A percentile compares a stretch with the other conserved stretches of the same genome.
Evolutionary conservation across 768 basidiomycete species (phyloP).

Genomic region (Lactarius hengduanensis): DNA sequence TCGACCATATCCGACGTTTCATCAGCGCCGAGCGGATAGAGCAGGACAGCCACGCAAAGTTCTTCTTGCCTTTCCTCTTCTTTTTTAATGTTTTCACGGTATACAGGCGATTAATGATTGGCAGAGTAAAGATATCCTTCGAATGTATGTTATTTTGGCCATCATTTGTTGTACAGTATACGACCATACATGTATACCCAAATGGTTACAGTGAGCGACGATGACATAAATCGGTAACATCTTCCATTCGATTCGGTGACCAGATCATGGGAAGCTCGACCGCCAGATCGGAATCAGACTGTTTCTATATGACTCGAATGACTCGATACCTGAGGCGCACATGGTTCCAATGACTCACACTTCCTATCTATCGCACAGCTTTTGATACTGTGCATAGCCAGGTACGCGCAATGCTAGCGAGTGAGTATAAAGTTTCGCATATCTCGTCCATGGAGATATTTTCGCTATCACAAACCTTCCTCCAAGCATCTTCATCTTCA

Average conservation of each 20-base stretch:
- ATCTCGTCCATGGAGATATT: not conserved
- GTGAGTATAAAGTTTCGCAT: slow-evolving; percentile 1
- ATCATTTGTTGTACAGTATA: not conserved
- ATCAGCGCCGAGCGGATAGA: not conserved
- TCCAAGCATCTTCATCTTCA: not conserved
- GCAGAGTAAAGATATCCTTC: not conserved
- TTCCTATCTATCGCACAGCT: not conserved
- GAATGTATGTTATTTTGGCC: not conserved
- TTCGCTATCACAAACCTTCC: not conserved
- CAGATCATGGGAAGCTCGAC: not conserved
- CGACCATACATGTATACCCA: not conserved
- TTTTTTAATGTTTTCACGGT: not conserved
- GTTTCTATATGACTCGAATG: not conserved
- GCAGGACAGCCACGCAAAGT: not conserved
- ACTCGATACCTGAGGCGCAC: not conserved
- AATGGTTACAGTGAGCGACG: too few species aligned
- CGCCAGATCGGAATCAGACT: not conserved
- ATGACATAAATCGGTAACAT: not conserved
- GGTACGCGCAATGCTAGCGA: not conserved
- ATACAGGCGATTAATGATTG: not conserved
- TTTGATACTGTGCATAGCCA: not conserved
- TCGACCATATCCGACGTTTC: not conserved
- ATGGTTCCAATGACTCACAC: not conserved
- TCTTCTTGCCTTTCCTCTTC: not conserved
- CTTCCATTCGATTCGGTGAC: not conserved